These are phyloP conservation scores for Trametes cubensis DNA, from an alignment of 768 basidiomycete genomes.

Conservation along the genomic window DNA sequence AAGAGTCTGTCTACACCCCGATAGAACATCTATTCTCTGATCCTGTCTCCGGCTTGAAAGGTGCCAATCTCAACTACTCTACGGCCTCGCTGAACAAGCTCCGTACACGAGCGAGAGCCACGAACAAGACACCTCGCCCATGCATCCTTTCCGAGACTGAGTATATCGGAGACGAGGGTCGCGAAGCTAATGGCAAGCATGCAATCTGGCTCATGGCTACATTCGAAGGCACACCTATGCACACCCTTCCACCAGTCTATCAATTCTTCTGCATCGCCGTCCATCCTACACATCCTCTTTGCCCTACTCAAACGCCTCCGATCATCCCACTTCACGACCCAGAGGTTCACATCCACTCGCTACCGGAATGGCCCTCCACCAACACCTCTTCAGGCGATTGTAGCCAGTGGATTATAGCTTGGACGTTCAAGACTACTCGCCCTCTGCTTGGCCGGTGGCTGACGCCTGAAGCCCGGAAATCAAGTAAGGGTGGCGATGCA, in stretches of 20 bases:
- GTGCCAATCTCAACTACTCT: neutral
- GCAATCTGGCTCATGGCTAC: neutral
- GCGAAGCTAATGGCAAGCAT: too few species aligned
- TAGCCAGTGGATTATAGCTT: neutral
- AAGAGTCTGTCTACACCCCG: conserved; percentile 2
- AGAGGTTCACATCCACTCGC: neutral
- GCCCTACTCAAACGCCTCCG: too few species aligned
- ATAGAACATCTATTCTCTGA: neutral
- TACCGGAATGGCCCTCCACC: neutral
- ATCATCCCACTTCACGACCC: neutral
- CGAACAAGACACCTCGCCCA: neutral
- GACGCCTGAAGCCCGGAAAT: neutral
- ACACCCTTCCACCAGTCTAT: neutral
- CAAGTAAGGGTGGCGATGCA: too few species aligned
- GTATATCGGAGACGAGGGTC: too few species aligned
- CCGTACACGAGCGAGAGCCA: neutral
- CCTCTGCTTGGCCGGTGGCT: neutral
- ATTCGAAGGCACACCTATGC: neutral
- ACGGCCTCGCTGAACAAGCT: neutral
- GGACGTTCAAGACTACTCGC: neutral
- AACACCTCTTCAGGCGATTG: neutral
- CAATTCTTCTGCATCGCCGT: neutral
- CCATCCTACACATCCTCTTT: neutral
- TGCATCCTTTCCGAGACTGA: neutral
- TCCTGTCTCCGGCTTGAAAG: neutral